Conservation (phyloP, 169 alveolate genomes). For the Pseudocohnilembus persalinus region DNA sequence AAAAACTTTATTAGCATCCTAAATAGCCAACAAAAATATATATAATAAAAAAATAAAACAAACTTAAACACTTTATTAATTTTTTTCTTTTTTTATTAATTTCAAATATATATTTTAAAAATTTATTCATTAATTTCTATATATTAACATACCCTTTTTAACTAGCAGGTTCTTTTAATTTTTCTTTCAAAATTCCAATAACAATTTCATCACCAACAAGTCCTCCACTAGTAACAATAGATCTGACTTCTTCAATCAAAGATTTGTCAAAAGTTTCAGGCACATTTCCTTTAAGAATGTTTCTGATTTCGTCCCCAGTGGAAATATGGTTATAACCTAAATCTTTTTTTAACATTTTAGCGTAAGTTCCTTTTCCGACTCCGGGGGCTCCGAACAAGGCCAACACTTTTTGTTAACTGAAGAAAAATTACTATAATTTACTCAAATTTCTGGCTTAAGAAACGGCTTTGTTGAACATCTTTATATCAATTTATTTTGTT, state of each 20-base stretch:
- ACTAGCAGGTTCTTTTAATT: constrained; percentile 38
- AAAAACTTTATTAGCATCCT: too few relatives aligned
- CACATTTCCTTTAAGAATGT: constrained; percentile 41
- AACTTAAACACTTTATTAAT: not conserved
- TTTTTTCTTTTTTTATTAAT: not conserved
- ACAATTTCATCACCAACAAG: constrained; percentile 47
- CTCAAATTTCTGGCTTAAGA: too few relatives aligned
- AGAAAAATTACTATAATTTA: not conserved
- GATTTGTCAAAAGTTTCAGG: constrained; percentile 26
- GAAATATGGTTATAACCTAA: constrained; percentile 38
- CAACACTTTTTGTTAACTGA: constrained; percentile 29
- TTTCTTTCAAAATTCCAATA: constrained; percentile 32
- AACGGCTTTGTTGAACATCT: not conserved
- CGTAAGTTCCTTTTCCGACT: constrained; percentile 64
- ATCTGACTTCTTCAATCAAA: constrained; percentile 42
- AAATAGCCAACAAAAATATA: too few relatives aligned
- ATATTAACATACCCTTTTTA: constrained; percentile 17
- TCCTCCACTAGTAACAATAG: constrained; percentile 33
- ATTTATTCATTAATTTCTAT: not conserved
- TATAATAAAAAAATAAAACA: constrained; percentile 9
- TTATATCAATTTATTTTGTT: too few relatives aligned
- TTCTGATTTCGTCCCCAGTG: constrained; percentile 62
- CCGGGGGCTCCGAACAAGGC: constrained; percentile 60
- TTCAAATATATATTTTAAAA: not conserved
- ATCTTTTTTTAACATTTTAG: constrained; percentile 47